A percentile compares a stretch with the other conserved stretches of the same genome.
Conservation (phyloP, 345 rosid genomes). For the Moricandia moricandioides region DNA sequence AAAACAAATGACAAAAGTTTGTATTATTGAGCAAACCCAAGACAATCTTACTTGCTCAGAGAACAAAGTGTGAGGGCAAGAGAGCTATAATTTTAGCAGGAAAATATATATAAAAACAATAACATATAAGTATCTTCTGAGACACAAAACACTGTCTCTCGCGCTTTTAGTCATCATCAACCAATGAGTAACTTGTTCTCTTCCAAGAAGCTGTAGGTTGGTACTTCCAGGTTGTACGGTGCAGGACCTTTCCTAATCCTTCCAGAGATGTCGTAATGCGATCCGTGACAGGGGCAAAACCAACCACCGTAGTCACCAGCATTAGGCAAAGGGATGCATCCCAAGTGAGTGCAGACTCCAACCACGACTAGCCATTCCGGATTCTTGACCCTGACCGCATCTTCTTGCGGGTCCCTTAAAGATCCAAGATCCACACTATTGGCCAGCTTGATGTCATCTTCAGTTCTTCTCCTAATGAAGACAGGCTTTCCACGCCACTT, state of each 20-base stretch:
- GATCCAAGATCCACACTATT: slow-evolving; percentile 76
- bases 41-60: too few species aligned
- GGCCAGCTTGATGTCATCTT: slow-evolving; percentile 82
- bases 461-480: slow-evolving; percentile 87
- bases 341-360: slow-evolving; percentile 94
- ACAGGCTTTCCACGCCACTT: slow-evolving; percentile 99
- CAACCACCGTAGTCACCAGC: slow-evolving; percentile 97
- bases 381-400: slow-evolving; percentile 72
- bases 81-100: too few species aligned
- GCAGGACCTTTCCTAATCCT: slow-evolving; percentile 96
- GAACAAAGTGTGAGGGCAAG: too few species aligned
- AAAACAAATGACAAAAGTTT: too few species aligned
- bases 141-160: too few species aligned
- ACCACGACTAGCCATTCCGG: slow-evolving; percentile 89
- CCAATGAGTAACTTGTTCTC: slow-evolving; percentile 82
- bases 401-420: slow-evolving; percentile 87
- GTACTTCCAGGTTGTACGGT: slow-evolving; percentile 88
- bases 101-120: too few species aligned
- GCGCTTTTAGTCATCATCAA: too few species aligned
- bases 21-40: too few species aligned
- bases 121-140: too few species aligned
- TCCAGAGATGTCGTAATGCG: slow-evolving; percentile 91
- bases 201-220: slow-evolving; percentile 81
- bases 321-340: slow-evolving; percentile 95
- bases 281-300: slow-evolving; percentile 98